Conservation (phyloP, 176 grass and related monocot species). For the Bromus sterilis region DNA sequence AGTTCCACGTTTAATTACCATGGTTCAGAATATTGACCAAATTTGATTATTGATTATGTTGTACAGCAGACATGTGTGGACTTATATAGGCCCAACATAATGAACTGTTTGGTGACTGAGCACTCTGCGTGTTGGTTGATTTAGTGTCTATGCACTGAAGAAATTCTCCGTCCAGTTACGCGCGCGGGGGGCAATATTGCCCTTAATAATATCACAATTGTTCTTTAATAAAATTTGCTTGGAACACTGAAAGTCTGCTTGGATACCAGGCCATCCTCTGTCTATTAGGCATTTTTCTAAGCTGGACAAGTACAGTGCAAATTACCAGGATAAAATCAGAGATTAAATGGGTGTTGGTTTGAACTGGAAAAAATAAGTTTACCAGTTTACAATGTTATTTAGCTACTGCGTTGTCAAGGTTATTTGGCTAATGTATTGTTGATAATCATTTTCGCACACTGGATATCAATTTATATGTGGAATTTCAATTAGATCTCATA, state of each 20-base stretch:
- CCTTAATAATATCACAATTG: neutral
- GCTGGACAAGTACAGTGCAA: neutral
- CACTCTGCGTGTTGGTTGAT: neutral
- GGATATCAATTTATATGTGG: neutral
- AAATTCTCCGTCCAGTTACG: neutral
- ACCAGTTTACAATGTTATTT: neutral
- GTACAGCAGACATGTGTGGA: neutral
- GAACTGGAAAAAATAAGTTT: neutral
- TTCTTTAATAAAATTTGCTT: neutral
- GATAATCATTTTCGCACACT: neutral
- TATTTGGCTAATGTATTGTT: neutral
- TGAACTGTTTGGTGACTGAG: neutral
- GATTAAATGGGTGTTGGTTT: neutral
- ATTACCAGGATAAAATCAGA: neutral
- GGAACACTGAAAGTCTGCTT: neutral
- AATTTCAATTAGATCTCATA: neutral
- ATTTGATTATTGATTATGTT: neutral
- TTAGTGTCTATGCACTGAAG: neutral
- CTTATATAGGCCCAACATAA: neutral
- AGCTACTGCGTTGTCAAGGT: neutral
- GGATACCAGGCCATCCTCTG: neutral
- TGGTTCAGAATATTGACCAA: neutral
- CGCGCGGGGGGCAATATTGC: neutral
- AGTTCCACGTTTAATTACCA: neutral
- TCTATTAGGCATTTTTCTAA: neutral